These are phyloP conservation scores for Typha latifolia DNA, from an alignment of 176 grass and related monocot genomes.

Conservation along the genomic window DNA sequence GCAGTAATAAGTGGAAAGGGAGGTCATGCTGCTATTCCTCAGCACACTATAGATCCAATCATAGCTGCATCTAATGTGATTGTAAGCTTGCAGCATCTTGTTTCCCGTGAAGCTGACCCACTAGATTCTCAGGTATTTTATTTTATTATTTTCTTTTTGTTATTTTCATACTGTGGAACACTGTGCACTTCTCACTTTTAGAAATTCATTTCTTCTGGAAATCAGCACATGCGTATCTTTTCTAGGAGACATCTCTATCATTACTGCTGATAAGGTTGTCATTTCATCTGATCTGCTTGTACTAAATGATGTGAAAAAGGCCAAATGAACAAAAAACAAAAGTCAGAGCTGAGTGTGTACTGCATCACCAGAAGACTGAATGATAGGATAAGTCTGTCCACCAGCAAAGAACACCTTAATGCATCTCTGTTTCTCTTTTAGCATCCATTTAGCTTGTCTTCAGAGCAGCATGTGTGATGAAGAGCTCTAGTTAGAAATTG, in stretches of 20 bases:
- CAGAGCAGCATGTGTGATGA: neutral
- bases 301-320: neutral
- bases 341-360: neutral
- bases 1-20: conserved; percentile 89
- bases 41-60: conserved; percentile 94
- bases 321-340: neutral
- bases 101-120: conserved; percentile 93
- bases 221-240: too few species aligned
- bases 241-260: too few species aligned
- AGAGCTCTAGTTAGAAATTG: neutral
- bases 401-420: neutral
- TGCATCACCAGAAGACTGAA: neutral
- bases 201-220: neutral
- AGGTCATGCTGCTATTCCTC: conserved; percentile 88
- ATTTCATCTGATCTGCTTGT: too few species aligned
- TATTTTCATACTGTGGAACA: neutral
- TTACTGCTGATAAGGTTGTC: too few species aligned
- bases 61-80: conserved; percentile 95
- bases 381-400: neutral
- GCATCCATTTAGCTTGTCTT: neutral
- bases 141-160: neutral
- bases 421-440: neutral
- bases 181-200: neutral
- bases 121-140: conserved; percentile 75
- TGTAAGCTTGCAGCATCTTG: conserved; percentile 85